Evolutionary conservation across 2,329 filamentous ascomycete genomes (phyloP).

Genomic region (Aulographum hederae): DNA sequence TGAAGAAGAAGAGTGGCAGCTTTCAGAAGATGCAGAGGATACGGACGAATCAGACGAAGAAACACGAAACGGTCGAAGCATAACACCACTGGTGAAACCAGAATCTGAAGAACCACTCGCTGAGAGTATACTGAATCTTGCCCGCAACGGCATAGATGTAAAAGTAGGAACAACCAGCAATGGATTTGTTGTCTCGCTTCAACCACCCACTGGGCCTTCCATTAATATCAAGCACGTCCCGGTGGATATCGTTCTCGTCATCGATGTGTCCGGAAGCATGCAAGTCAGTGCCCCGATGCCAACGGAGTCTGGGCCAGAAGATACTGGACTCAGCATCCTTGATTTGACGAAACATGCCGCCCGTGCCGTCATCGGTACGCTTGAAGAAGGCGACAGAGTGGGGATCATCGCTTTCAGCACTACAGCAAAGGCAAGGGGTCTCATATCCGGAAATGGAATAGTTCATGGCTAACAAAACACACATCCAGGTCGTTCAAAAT

Average conservation of each 20-base stretch:
- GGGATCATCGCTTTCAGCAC: slow-evolving; percentile 38
- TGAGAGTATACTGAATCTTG: too few species aligned
- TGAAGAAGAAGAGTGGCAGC: too few species aligned
- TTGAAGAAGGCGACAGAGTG: slow-evolving; percentile 35
- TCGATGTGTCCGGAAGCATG: slow-evolving; percentile 45
- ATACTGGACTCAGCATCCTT: slow-evolving; percentile 34
- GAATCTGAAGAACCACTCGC: too few species aligned
- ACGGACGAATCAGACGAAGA: too few species aligned
- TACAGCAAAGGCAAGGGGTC: slow-evolving; percentile 20
- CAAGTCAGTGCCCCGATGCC: slow-evolving; percentile 22
- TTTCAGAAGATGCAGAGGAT: too few species aligned
- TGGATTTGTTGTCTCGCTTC: slow-evolving; percentile 28
- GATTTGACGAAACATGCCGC: slow-evolving; percentile 44
- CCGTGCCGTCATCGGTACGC: slow-evolving; percentile 36
- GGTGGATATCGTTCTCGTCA: slow-evolving; percentile 42
- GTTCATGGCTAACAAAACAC: background rate
- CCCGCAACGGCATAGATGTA: too few species aligned
- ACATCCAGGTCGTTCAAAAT: background rate
- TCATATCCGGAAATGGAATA: too few species aligned
- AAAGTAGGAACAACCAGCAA: slow-evolving; percentile 9
- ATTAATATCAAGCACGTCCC: slow-evolving; percentile 18
- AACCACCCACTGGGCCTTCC: slow-evolving; percentile 22
- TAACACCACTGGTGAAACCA: too few species aligned
- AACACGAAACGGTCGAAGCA: too few species aligned
- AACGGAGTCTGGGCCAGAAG: slow-evolving; percentile 18